Conservation (phyloP, 2,329 filamentous ascomycete species). For the Pseudogymnoascus sp. region DNA sequence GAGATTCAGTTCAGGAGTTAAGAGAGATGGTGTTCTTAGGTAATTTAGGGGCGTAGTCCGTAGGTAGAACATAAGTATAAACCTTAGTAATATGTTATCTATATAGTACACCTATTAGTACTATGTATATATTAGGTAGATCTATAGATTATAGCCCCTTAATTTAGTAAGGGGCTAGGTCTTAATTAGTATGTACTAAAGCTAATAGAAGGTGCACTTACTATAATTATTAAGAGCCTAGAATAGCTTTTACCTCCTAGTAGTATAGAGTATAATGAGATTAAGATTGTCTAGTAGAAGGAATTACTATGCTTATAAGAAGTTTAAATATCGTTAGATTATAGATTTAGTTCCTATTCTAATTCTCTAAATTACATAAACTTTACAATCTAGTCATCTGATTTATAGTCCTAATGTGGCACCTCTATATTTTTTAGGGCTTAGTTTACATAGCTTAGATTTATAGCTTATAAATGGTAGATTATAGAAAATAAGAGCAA, state of each 20-base stretch:
- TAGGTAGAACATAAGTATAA: too few relatives aligned
- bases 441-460: too few relatives aligned
- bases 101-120: too few relatives aligned
- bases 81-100: too few relatives aligned
- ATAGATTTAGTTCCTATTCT: neutral
- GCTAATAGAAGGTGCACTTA: neutral
- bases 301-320: neutral
- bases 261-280: neutral
- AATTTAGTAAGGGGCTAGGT: neutral
- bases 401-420: too few relatives aligned
- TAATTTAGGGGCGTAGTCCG: too few relatives aligned
- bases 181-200: neutral
- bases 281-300: neutral
- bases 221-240: neutral
- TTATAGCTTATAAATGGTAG: too few relatives aligned
- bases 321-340: neutral
- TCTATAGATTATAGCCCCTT: neutral
- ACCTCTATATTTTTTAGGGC: too few relatives aligned
- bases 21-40: too few relatives aligned
- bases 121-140: neutral
- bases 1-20: too few relatives aligned
- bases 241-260: neutral
- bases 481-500: too few relatives aligned
- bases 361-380: neutral
- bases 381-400: too few relatives aligned